Percentiles rank a stretch among this genome's conserved stretches.
Evolutionary conservation across 768 basidiomycete species (phyloP).

Genomic region (Boletus patriciae): DNA sequence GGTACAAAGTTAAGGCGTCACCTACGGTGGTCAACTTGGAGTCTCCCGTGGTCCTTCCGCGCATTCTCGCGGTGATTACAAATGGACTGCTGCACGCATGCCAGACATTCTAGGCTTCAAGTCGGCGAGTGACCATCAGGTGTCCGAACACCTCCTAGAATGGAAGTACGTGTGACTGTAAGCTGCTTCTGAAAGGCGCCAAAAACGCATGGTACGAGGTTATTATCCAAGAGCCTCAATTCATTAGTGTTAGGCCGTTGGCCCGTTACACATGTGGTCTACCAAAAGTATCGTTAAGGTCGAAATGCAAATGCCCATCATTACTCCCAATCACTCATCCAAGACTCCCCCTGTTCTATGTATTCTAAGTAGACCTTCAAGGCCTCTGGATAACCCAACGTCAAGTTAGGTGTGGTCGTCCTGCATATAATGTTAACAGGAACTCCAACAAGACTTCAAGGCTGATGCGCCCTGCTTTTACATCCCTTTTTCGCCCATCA

Average conservation of each 20-base stretch:
- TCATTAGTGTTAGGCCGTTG: no score
- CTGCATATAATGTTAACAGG: background rate
- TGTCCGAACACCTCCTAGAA: background rate
- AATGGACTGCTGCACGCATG: background rate
- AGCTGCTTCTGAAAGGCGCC: background rate
- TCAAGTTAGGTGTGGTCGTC: background rate
- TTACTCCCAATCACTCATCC: background rate
- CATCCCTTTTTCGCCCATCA: background rate
- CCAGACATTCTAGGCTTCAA: background rate
- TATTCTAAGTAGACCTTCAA: background rate
- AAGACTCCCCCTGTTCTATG: background rate
- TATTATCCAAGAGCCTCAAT: background rate
- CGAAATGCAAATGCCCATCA: background rate
- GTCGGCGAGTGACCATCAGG: background rate
- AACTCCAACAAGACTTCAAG: background rate
- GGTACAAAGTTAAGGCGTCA: background rate
- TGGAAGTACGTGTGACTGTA: background rate
- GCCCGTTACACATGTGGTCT: background rate
- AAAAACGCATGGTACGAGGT: background rate
- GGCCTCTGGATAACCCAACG: background rate
- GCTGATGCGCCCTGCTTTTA: no score
- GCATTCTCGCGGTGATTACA: conserved; percentile 19
- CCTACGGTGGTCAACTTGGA: background rate
- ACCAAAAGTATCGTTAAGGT: background rate
- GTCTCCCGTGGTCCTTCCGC: background rate